A percentile compares a stretch with the other conserved stretches of the same genome.
Conservation (phyloP, 2,329 filamentous ascomycete genomes). For the Cladophialophora yegresii region DNA sequence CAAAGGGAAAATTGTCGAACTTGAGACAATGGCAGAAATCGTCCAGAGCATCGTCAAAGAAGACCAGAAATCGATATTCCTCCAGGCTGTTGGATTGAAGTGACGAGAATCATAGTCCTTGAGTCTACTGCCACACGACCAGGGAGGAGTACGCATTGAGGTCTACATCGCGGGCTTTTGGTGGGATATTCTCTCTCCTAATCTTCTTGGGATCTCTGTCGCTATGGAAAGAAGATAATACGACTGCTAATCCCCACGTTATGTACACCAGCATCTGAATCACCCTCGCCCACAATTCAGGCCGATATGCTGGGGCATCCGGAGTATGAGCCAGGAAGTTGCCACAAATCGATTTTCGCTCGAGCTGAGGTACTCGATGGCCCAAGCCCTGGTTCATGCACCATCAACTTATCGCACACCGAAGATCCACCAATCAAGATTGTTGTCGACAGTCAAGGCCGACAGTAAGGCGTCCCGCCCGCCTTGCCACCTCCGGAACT, state of each 20-base stretch:
- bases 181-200: neutral
- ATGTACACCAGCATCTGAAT: neutral
- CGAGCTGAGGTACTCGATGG: neutral
- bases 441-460: neutral
- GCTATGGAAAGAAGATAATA: neutral
- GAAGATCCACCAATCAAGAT: neutral
- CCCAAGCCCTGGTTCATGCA: neutral
- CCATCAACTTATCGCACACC: neutral
- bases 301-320: neutral
- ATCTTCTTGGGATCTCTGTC: neutral
- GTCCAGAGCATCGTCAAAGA: conserved; percentile 25
- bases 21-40: conserved; percentile 34
- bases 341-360: neutral
- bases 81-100: conserved; percentile 30
- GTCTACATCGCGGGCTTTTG: neutral
- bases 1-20: conserved; percentile 28
- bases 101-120: conserved; percentile 1
- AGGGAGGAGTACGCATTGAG: too few species aligned
- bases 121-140: neutral
- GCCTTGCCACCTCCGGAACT: neutral
- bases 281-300: neutral
- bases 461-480: neutral
- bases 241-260: neutral
- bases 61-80: conserved; percentile 21
- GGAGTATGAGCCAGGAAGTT: neutral